phyloP scores from a whole-genome alignment of 768 basidiomycete species.

The Agaricus blazei region DNA sequence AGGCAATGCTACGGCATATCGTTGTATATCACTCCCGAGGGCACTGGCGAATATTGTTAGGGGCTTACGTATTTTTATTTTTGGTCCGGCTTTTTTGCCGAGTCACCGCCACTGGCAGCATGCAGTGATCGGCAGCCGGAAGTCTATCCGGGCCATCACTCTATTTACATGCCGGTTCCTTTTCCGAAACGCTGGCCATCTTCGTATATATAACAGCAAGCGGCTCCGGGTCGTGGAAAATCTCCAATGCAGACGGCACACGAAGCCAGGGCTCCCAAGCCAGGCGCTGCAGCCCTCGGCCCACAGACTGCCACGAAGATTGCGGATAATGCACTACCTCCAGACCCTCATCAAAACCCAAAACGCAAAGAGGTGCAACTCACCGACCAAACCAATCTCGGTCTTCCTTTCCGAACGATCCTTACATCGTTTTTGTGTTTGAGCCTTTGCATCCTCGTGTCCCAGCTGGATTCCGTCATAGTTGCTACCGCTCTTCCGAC shows the following conservation, averaged over 20 bases:
- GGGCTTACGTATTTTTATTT: too few relatives aligned
- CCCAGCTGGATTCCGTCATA: slow-evolving; percentile 66
- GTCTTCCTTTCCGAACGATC: slow-evolving; percentile 56
- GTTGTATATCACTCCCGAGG: too few relatives aligned
- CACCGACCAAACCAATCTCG: slow-evolving; percentile 73
- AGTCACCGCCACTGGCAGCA: too few relatives aligned
- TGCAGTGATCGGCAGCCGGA: too few relatives aligned
- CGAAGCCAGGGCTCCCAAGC: neutral
- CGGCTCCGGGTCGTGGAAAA: too few relatives aligned
- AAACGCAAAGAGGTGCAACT: slow-evolving; percentile 4
- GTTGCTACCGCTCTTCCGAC: slow-evolving; percentile 73
- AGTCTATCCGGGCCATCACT: too few relatives aligned
- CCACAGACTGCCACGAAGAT: neutral
- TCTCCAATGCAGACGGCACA: neutral
- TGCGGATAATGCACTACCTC: neutral
- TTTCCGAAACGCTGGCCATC: too few relatives aligned
- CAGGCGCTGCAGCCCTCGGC: neutral
- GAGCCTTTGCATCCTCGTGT: slow-evolving; percentile 54
- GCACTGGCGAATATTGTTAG: too few relatives aligned
- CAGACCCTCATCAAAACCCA: neutral
- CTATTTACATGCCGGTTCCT: too few relatives aligned
- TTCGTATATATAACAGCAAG: too few relatives aligned
- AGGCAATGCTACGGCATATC: too few relatives aligned
- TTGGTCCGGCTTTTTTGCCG: too few relatives aligned
- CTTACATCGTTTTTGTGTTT: slow-evolving; percentile 59